phyloP scores from a whole-genome alignment of 306 rosid species.

The Malus orientalis region DNA sequence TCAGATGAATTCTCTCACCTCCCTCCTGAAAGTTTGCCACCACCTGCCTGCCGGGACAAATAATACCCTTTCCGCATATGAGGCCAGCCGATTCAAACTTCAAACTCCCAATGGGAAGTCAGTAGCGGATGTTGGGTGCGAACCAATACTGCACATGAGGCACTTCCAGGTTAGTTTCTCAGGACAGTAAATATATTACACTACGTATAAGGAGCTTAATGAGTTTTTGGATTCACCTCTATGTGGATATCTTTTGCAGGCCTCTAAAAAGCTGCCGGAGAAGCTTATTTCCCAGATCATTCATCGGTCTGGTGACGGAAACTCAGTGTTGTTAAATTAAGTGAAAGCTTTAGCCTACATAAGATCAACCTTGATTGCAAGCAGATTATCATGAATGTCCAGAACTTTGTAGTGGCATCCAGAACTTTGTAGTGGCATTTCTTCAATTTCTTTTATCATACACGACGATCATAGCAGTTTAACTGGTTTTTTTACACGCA shows the following conservation, averaged over 20 bases:
- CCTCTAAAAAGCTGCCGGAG: slow-evolving; percentile 75
- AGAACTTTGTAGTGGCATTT: neutral
- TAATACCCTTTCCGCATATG: slow-evolving; percentile 35
- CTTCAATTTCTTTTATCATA: neutral
- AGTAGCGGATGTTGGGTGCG: slow-evolving; percentile 92
- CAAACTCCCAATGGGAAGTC: slow-evolving; percentile 80
- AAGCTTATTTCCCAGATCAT: slow-evolving; percentile 64
- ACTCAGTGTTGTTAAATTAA: slow-evolving; percentile 7
- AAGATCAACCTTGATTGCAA: neutral
- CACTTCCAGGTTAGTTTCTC: slow-evolving; percentile 67
- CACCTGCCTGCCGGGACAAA: slow-evolving; percentile 46
- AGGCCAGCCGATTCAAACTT: slow-evolving; percentile 63
- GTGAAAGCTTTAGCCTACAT: neutral
- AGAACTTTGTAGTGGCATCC: neutral
- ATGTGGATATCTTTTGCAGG: slow-evolving; percentile 39
- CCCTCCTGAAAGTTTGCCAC: slow-evolving; percentile 74
- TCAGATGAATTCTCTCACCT: slow-evolving; percentile 91
- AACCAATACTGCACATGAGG: slow-evolving; percentile 97
- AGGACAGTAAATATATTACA: neutral
- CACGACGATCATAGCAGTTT: neutral
- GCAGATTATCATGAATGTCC: neutral
- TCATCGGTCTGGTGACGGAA: slow-evolving; percentile 17
- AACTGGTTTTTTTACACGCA: neutral
- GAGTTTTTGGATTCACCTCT: slow-evolving; percentile 2
- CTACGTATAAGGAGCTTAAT: neutral